Percentiles rank a stretch among this genome's conserved stretches.
Evolutionary conservation across 805 yeast species (phyloP).

Genomic region (Saturnispora sekii): DNA sequence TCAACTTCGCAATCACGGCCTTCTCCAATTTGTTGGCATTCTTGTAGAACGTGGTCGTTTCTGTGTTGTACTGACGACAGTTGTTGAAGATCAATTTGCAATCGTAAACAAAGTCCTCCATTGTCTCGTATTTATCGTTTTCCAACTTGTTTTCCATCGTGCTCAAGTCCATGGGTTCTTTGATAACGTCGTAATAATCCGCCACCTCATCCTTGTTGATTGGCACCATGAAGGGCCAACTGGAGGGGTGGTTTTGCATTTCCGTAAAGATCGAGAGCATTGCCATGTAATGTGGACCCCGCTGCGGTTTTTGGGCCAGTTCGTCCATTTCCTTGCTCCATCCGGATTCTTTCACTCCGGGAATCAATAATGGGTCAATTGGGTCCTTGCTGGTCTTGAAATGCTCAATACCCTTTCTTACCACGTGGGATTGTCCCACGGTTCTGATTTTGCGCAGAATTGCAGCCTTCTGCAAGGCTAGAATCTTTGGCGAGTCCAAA

Average conservation of each 20-base stretch:
- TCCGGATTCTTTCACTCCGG: conserved; percentile 88
- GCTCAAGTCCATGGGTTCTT: conserved; percentile 95
- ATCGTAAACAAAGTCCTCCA: conserved; percentile 89
- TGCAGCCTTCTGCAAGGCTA: conserved; percentile 86
- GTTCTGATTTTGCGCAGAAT: conserved; percentile 73
- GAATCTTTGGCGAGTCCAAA: conserved; percentile 77
- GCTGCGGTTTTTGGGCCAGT: conserved; percentile 85
- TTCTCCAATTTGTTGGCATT: conserved; percentile 92
- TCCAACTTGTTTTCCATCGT: conserved; percentile 93
- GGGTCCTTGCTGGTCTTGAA: conserved; percentile 48
- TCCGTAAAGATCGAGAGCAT: conserved; percentile 87
- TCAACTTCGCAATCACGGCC: conserved; percentile 69
- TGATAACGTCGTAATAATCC: conserved; percentile 91
- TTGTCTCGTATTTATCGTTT: conserved; percentile 79
- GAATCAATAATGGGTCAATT: conserved; percentile 75
- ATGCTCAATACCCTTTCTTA: conserved; percentile 69
- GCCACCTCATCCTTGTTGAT: conserved; percentile 91
- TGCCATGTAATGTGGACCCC: conserved; percentile 89
- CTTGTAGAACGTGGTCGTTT: conserved; percentile 88
- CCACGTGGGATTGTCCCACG: conserved; percentile 67
- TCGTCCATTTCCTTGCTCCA: conserved; percentile 99
- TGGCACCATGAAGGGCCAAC: conserved; percentile 96
- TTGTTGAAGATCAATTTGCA: conserved; percentile 78
- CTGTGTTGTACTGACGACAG: conserved; percentile 88
- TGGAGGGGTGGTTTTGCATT: conserved; percentile 87